Conservation (phyloP, 2,329 filamentous ascomycete species). For the Coccinonectria pachysandricola region DNA sequence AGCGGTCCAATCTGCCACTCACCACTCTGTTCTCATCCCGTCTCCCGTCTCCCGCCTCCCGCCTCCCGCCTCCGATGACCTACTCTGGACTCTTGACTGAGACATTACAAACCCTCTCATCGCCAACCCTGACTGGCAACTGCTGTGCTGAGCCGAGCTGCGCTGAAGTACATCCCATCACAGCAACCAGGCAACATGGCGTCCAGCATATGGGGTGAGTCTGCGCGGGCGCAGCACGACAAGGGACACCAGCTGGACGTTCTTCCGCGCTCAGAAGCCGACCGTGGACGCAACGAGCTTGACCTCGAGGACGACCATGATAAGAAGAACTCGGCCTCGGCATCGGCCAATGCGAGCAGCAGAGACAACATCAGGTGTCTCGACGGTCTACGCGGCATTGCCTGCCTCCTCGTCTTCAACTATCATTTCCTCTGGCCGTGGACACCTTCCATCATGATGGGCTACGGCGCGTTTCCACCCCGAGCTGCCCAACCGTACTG, state of each 20-base stretch:
- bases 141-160: too few relatives aligned
- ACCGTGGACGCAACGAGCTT: constrained; percentile 1
- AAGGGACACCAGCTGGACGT: constrained; percentile 9
- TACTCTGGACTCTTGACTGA: too few relatives aligned
- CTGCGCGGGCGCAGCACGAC: constrained; percentile 8
- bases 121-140: too few relatives aligned
- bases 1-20: too few relatives aligned
- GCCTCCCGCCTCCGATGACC: too few relatives aligned
- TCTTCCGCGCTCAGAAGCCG: constrained; percentile 7
- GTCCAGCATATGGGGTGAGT: constrained; percentile 5
- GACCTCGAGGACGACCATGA: too few relatives aligned
- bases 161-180: too few relatives aligned
- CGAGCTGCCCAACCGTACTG: constrained; percentile 24
- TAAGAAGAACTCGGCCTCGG: constrained; percentile 6
- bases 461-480: constrained; percentile 27
- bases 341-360: constrained; percentile 4
- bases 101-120: too few relatives aligned
- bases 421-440: constrained; percentile 33
- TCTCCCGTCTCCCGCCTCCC: too few relatives aligned
- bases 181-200: constrained; percentile 10
- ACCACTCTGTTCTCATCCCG: too few relatives aligned
- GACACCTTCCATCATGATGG: constrained; percentile 30
- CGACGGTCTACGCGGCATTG: constrained; percentile 31
- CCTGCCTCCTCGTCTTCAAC: constrained; percentile 32
- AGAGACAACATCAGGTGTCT: constrained; percentile 28